Base-by-base conservation (phyloP, 176 grass and related monocot species). In the Ananas comosus region DNA sequence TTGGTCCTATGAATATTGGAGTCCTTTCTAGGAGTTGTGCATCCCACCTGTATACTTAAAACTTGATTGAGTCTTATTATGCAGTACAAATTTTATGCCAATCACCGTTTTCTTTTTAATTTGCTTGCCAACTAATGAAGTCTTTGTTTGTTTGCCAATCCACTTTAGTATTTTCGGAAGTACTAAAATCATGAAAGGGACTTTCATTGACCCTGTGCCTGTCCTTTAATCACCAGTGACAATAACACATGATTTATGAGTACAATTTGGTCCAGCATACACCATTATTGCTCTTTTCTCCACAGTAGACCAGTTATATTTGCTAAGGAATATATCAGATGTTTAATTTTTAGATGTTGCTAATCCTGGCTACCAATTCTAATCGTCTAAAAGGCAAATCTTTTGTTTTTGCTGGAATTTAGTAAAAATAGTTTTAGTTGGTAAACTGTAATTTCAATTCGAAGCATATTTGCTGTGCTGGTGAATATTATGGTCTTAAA, bases 401-500 rank as follows among this genome's bases (percentile, higher is more conserved):
- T 22, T 16, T 22, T 10, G 56, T 61, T 61, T 61, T 6, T 18
- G 21, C 17, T 61, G 21, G 21, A 22, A 21, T 2, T 61, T 61
- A 18, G 21, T 61, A 10, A 8, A 19, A 61, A 61, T 9, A 18
- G 10, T 9, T 18, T 22, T 61, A 22, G 16, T 8, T 18, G 56
- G 21, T 61, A 61, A 59, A n/a, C 13, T 64, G 49, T 28, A 81
- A 24, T 56, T 81, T 59, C 66, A 23, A 67, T 51, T 49, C 4
- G 58, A 81, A 75, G 13, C 63, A 52, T 53, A 16, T 65, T 51
- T 28, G 13, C 13, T 22, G 58, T 24, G 48, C 51, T 53, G 51
- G 24, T 63, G 11, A 64, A 67, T 50, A 49, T 27, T 42, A 75
- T 68, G 7, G 12, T 68, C 48, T 64, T 23, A 2, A 18, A 14